phyloP scores from a whole-genome alignment of 176 grass and related monocot genomes.

The Oryza brachyantha region DNA sequence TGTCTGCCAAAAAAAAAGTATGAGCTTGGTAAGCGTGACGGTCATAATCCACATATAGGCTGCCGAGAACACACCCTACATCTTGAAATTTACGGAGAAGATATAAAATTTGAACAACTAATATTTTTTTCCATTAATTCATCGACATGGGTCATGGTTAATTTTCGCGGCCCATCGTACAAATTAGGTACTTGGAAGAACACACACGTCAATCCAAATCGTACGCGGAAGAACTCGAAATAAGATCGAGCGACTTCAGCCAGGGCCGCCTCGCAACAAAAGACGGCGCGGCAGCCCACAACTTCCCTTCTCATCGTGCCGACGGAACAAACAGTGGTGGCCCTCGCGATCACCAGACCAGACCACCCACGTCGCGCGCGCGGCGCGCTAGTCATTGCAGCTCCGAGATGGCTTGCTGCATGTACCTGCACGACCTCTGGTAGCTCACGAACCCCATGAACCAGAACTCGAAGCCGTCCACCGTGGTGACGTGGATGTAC shows the following conservation, averaged over 20 bases:
- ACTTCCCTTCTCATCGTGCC: slow-evolving; percentile 55
- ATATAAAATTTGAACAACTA: background rate
- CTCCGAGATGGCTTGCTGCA: slow-evolving; percentile 50
- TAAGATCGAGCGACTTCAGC: slow-evolving; percentile 24
- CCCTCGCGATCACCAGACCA: background rate
- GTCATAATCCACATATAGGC: too few relatives aligned
- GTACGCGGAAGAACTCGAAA: slow-evolving; percentile 56
- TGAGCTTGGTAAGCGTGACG: too few relatives aligned
- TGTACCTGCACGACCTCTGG: slow-evolving; percentile 58
- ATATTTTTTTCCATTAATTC: background rate
- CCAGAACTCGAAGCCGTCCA: slow-evolving; percentile 89
- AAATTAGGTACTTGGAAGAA: slow-evolving; percentile 28
- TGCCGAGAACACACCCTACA: too few relatives aligned
- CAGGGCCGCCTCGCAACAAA: slow-evolving; percentile 30
- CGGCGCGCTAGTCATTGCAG: slow-evolving; percentile 19
- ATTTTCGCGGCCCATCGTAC: slow-evolving; percentile 27
- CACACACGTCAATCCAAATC: slow-evolving; percentile 28
- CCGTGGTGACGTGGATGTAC: slow-evolving; percentile 63
- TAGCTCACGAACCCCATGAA: slow-evolving; percentile 78
- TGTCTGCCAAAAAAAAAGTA: too few relatives aligned
- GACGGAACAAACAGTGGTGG: background rate
- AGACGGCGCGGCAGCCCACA: slow-evolving; percentile 16
- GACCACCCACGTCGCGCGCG: too few relatives aligned
- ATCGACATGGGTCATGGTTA: slow-evolving; percentile 22
- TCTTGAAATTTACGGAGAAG: background rate